Conservation (phyloP, 306 rosid genomes). For the Notholithocarpus densiflorus region DNA sequence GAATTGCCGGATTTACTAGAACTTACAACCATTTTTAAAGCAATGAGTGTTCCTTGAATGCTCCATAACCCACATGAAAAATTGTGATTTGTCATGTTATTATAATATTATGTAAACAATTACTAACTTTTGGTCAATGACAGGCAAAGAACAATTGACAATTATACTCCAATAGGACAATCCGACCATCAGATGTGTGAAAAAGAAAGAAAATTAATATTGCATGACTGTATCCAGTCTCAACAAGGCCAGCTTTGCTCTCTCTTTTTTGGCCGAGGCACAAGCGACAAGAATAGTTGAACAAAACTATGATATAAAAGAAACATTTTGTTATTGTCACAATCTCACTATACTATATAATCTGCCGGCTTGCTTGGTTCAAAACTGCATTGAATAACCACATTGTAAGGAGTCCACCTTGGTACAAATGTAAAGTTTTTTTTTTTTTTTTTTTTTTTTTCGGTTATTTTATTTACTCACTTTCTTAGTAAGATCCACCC, state of each 20-base stretch:
- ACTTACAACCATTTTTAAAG: not conserved
- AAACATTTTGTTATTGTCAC: too few relatives aligned
- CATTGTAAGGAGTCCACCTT: not conserved
- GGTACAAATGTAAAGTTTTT: not conserved
- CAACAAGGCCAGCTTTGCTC: not conserved
- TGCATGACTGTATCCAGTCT: not conserved
- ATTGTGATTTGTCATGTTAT: not conserved
- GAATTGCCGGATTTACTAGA: not conserved
- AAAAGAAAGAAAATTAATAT: not conserved
- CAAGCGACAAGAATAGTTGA: not conserved
- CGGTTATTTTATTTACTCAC: not conserved
- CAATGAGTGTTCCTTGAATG: not conserved
- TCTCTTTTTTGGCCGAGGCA: not conserved
- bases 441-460: too few relatives aligned
- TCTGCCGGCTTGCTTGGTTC: conserved; percentile 14
- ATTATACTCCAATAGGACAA: not conserved
- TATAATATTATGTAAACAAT: not conserved
- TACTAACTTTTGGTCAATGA: not conserved
- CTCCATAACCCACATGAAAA: not conserved
- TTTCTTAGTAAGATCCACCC: conserved; percentile 24
- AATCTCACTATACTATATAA: too few relatives aligned
- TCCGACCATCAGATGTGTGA: not conserved
- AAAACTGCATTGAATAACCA: not conserved
- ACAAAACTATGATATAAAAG: conserved; percentile 11
- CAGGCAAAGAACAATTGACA: not conserved